Evolutionary conservation across 2,329 filamentous ascomycete species (phyloP).

Genomic region (Cladosporium sp.): DNA sequence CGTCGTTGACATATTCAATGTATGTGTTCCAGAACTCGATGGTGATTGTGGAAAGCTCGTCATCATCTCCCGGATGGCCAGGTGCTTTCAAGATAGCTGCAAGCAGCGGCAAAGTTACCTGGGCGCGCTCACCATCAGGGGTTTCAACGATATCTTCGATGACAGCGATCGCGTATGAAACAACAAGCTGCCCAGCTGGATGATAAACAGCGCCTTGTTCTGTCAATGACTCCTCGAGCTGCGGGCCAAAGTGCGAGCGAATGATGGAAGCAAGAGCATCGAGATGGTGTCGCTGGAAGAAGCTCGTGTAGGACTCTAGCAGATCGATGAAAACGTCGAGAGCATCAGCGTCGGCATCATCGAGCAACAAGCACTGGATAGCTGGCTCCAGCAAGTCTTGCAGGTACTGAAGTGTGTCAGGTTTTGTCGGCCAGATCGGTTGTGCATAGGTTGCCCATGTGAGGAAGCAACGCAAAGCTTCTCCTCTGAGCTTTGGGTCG

Average conservation of each 20-base stretch:
- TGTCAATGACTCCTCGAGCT: constrained; percentile 21
- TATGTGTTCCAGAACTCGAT: constrained; percentile 80
- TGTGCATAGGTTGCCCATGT: constrained; percentile 73
- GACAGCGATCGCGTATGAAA: constrained; percentile 65
- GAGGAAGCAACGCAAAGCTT: constrained; percentile 32
- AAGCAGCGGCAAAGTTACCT: constrained; percentile 8
- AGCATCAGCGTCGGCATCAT: constrained; percentile 55
- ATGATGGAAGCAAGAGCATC: constrained; percentile 55
- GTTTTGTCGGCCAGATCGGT: constrained; percentile 54
- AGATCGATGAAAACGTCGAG: constrained; percentile 62
- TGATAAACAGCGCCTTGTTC: constrained; percentile 53
- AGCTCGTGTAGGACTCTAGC: constrained; percentile 59
- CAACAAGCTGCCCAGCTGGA: constrained; percentile 61
- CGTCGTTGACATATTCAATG: constrained; percentile 59
- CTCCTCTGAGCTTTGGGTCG: constrained; percentile 15
- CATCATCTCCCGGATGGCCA: constrained; percentile 65
- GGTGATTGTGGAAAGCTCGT: constrained; percentile 67
- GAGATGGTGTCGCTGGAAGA: constrained; percentile 58
- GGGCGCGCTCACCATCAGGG: constrained; percentile 46
- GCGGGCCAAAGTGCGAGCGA: constrained; percentile 52
- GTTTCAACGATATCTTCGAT: constrained; percentile 55
- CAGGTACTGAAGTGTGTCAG: constrained; percentile 55
- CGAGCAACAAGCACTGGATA: constrained; percentile 56
- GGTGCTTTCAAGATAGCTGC: constrained; percentile 58
- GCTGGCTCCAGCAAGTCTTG: constrained; percentile 56